Evolutionary conservation across 306 rosid species (phyloP).

Genomic region (Dalbergia cultrata): DNA sequence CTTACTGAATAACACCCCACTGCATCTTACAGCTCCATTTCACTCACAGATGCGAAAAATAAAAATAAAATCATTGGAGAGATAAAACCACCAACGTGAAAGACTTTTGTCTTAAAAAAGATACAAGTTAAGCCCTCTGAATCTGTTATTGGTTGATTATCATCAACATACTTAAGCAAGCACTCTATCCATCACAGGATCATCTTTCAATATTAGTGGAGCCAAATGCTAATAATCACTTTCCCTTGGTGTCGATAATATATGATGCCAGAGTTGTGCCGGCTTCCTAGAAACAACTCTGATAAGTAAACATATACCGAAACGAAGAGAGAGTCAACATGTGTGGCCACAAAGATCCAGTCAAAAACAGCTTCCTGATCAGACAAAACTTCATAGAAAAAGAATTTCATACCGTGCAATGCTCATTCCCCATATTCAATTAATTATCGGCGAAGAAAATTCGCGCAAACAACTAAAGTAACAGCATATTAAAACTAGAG

Average conservation of each 20-base stretch:
- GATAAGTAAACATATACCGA: not conserved
- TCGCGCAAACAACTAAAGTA: not conserved
- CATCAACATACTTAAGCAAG: not conserved
- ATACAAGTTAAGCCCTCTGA: not conserved
- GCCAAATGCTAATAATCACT: not conserved
- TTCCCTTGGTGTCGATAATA: not conserved
- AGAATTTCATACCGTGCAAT: not conserved
- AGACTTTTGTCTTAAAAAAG: not conserved
- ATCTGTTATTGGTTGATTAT: not conserved
- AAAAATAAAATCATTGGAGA: not conserved
- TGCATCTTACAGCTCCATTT: constrained; percentile 1
- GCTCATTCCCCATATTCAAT: not conserved
- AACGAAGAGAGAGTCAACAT: not conserved
- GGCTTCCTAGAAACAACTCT: not conserved
- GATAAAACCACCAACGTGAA: not conserved
- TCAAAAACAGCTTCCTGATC: not conserved
- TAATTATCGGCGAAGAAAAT: not conserved
- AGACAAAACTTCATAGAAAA: not conserved
- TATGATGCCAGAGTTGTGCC: not conserved
- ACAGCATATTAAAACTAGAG: not conserved
- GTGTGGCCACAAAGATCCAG: not conserved
- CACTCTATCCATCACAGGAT: constrained; percentile 1
- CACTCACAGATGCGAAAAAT: not conserved
- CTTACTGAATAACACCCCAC: constrained; percentile 3
- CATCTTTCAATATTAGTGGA: constrained; percentile 1